Percentiles rank a stretch among this genome's conserved stretches.
These are phyloP conservation scores for Ophiostoma triangulosporum DNA, from an alignment of 2,329 filamentous ascomycete genomes.

Conservation along the genomic window DNA sequence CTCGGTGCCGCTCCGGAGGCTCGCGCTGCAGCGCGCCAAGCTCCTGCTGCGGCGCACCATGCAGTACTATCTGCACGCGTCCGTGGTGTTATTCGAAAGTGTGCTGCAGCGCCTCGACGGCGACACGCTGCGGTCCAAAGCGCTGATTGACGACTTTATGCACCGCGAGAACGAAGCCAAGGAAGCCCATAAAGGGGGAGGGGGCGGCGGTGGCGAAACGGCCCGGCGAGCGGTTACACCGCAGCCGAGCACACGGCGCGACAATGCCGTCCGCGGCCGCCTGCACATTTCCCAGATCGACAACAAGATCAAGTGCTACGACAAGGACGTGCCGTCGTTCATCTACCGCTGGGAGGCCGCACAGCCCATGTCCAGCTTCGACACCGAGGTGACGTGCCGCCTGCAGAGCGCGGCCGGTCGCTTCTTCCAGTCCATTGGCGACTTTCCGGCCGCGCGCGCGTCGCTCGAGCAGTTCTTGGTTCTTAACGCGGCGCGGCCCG, in stretches of 20 bases:
- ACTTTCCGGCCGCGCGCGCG: conserved; percentile 18
- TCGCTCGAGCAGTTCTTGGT: conserved; percentile 21
- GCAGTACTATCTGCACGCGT: conserved; percentile 22
- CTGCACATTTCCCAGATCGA: conserved; percentile 23
- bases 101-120: conserved; percentile 19
- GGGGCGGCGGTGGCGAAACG: neutral
- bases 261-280: conserved; percentile 17
- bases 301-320: conserved; percentile 22
- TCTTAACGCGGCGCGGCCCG: conserved; percentile 15
- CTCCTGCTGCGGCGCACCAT: conserved; percentile 17
- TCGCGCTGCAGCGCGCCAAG: conserved; percentile 17
- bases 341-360: conserved; percentile 22
- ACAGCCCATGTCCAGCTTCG: conserved; percentile 19
- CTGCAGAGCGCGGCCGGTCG: conserved; percentile 21
- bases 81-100: conserved; percentile 20
- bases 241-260: conserved; percentile 3
- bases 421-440: conserved; percentile 22
- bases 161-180: neutral
- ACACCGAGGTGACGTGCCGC: conserved; percentile 22
- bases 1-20: conserved; percentile 15
- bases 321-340: conserved; percentile 17
- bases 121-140: conserved; percentile 17
- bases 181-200: too few species aligned
- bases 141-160: conserved; percentile 11
- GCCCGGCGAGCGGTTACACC: neutral